Evolutionary conservation across 352 stramenopile species (phyloP), one percentile per base, ranked within the genome.

Genomic region (Phytophthora cactorum): DNA sequence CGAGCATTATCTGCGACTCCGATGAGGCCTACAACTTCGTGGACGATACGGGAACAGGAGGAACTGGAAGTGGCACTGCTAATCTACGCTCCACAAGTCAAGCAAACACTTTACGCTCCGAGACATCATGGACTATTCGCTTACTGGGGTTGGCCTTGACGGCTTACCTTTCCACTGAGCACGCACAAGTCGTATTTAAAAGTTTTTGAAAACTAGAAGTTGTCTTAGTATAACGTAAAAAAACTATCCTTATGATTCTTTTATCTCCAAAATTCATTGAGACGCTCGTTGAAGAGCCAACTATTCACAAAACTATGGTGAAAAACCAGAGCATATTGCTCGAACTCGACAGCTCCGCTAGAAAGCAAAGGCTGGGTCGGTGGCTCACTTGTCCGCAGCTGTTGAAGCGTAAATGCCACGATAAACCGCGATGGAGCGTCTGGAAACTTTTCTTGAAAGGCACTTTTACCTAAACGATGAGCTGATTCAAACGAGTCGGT

Each of bases 1-100:
- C 88, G 31, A 73, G 56, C 31, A 69, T 90, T 17, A 81, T 93
- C 31, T 95, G 88, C 54, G 57, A 74, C 27, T 76, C 63, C 0
- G 49, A 2, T 34, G 58, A 62, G 25, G 44, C 34, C 36, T 70
- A 68, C 32, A 57, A 38, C 27, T 77, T 77, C 36, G 36, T 54
- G 3, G 45, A 70, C 11, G 41, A 57, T 22, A 39, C 54, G 4
- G 54, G 58, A 31, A 68, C 55, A 25, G 52, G 36, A 9, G 46
- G 22, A 36, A 29, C 56, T 29, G 44, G 41, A 2, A 63, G 29
- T 17, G 54, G 43, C 1, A 67, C 52, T 41, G 64, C 46, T 1
- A 76, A 70, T 51, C 31, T 73, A 29, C 64, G 68, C 3, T 59
- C 58, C 8, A 57, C 59, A 31, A 70, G n/a, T 17, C 15, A 53